These are phyloP conservation scores for Carex sylvatica DNA, from an alignment of 202 grass and related monocot genomes.

Conservation along the genomic window DNA sequence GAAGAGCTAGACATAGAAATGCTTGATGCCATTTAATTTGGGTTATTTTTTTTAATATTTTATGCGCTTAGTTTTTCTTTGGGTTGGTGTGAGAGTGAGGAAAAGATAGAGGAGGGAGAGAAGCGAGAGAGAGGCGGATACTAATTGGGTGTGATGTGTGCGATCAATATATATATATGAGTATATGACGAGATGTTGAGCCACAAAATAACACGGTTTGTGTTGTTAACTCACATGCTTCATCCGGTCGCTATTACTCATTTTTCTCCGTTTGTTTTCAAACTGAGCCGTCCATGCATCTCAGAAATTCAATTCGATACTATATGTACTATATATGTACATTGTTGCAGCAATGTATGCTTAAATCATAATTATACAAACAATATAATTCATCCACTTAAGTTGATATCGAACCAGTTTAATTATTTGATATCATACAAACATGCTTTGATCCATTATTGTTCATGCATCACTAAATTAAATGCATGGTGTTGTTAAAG, in stretches of 20 bases:
- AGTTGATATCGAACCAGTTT: not conserved
- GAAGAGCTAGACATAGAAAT: conserved; percentile 16
- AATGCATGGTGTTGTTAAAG: not conserved
- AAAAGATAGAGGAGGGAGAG: not conserved
- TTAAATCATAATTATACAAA: not conserved
- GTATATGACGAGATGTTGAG: not conserved
- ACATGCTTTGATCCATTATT: too few species aligned
- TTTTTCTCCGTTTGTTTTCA: conserved; percentile 16
- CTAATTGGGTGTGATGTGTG: not conserved
- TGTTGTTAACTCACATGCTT: not conserved
- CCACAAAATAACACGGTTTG: conserved; percentile 19
- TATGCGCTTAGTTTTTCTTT: not conserved
- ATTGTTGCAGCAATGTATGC: not conserved
- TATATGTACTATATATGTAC: not conserved
- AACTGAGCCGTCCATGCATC: conserved; percentile 19
- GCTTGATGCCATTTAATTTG: conserved; percentile 11
- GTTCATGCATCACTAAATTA: not conserved
- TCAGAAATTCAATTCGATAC: not conserved
- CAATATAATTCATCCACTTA: not conserved
- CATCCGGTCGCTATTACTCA: not conserved
- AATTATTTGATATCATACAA: too few species aligned
- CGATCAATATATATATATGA: conserved; percentile 12
- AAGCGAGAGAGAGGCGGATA: not conserved
- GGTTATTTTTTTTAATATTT: conserved; percentile 2
- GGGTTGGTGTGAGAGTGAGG: conserved; percentile 24